Conservation (phyloP, 2,329 filamentous ascomycete species). For the Nigrograna mackinnonii region DNA sequence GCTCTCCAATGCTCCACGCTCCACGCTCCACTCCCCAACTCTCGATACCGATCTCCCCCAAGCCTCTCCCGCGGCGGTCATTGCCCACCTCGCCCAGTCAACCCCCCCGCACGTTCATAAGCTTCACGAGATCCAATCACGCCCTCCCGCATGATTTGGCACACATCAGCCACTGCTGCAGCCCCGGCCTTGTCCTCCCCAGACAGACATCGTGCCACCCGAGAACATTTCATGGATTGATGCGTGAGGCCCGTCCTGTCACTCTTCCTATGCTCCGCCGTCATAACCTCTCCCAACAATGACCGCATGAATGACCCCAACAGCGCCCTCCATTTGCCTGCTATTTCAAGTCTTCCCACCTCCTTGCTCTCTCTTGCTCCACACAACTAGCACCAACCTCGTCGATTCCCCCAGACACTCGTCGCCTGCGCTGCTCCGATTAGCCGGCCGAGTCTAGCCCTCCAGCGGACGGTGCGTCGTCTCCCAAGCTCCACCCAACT, state of each 20-base stretch:
- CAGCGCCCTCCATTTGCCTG: not conserved
- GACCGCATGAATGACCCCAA: conserved; percentile 16
- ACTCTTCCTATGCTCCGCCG: not conserved
- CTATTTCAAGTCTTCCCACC: conserved; percentile 1
- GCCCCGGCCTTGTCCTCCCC: conserved; percentile 5
- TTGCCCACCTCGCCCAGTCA: not conserved
- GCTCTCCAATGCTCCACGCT: too few species aligned
- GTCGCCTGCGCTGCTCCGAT: conserved; percentile 21
- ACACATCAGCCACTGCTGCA: conserved; percentile 13
- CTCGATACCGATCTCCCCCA: too few species aligned
- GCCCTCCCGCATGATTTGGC: conserved; percentile 10
- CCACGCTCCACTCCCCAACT: too few species aligned
- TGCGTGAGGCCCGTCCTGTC: conserved; percentile 1
- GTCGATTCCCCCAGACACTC: not conserved
- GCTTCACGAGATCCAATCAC: conserved; percentile 6
- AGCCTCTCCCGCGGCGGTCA: conserved; percentile 4
- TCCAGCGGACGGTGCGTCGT: conserved; percentile 21
- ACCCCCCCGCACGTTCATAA: conserved; percentile 9
- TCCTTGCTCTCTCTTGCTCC: conserved; percentile 6
- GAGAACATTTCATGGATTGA: conserved; percentile 6
- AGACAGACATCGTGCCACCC: not conserved
- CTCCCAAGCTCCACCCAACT: conserved; percentile 28
- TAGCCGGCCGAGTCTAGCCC: conserved; percentile 29
- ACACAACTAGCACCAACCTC: conserved; percentile 1
- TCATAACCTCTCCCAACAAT: conserved; percentile 12